Evolutionary conservation across 2,329 filamentous ascomycete species (phyloP), one percentile per base, ranked within the genome.

Genomic region (Trichoderma sp.): DNA sequence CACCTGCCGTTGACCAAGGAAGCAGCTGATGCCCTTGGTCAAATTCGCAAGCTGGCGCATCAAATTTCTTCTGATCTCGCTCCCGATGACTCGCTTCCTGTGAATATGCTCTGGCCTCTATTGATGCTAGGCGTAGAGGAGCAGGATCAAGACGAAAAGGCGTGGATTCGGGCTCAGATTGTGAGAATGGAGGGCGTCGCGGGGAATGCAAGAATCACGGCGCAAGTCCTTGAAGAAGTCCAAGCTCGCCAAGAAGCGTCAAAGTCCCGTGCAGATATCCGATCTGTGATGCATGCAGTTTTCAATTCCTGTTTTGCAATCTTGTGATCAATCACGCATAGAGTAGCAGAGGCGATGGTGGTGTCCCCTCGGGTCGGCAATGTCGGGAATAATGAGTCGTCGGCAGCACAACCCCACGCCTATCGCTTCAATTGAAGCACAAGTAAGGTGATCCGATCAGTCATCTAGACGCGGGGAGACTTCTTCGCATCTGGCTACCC

Each of bases 61-160:
- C 79, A 85, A 43, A 84, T 88, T 70, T 77, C 77, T 11, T 73
- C 74, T 2, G 80, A 83, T n/a, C 75, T 82, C 8, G 80, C 84
- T 32, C 78, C 78, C 1, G 82, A 84, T 14, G 83, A 85, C 39
- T 80, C 84, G 9, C 78, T 88, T 2, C 86, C 87, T 0, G 85
- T 88, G 62, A 89, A 86, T 72, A 84, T 88, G 81, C 80, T 89
- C 6, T 89, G 86, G 88, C 87, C 87, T 1, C 77, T 88, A 8
- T 78, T 89, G 53, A 87, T 89, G 84, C 81, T 86, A 73, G 87
- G 87, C 0, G 84, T 83, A 9, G 87, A 89, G 75, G 86, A 87
- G 73, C 84, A 86, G n/a, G 83, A 85, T 61, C 53, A 77, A 0
- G 80, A 81, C 5, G 85, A 87, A 74, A 80, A 86, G 61, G 77